Percentiles rank a stretch among this genome's conserved stretches.
Evolutionary conservation across 164 flowering plant species (phyloP).

Genomic region (Chloranthus sessilifolius): DNA sequence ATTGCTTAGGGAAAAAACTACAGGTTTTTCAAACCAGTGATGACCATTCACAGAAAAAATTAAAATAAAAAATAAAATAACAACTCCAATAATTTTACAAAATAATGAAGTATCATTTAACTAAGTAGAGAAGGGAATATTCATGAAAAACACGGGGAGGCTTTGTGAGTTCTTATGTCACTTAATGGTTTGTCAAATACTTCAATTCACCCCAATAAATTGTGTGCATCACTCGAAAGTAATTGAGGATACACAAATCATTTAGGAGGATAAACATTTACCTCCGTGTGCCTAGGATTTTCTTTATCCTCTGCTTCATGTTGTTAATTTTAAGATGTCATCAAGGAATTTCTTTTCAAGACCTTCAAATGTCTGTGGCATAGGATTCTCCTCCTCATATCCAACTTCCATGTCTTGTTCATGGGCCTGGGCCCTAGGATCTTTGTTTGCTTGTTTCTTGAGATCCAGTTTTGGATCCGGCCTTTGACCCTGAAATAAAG

Average conservation of each 20-base stretch:
- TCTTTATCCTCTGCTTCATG: conserved; percentile 69
- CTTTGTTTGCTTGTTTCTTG: conserved; percentile 38
- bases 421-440: conserved; percentile 29
- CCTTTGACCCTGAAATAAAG: conserved; percentile 40
- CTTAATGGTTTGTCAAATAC: not conserved
- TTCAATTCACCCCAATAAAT: not conserved
- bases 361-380: conserved; percentile 42
- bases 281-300: conserved; percentile 71
- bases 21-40: no score
- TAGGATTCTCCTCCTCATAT: conserved; percentile 33
- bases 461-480: conserved; percentile 32
- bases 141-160: no score
- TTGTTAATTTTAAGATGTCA: conserved; percentile 49
- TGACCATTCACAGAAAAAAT: no score
- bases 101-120: no score
- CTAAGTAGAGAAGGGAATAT: no score
- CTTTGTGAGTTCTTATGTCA: no score
- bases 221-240: not conserved
- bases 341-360: conserved; percentile 53
- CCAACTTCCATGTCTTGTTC: conserved; percentile 57
- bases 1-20: no score
- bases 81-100: no score
- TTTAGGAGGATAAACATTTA: conserved; percentile 27
- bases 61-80: no score
- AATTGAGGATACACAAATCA: not conserved